phyloP scores from a whole-genome alignment of 2,329 filamentous ascomycete species.

The Beauveria sp. region DNA sequence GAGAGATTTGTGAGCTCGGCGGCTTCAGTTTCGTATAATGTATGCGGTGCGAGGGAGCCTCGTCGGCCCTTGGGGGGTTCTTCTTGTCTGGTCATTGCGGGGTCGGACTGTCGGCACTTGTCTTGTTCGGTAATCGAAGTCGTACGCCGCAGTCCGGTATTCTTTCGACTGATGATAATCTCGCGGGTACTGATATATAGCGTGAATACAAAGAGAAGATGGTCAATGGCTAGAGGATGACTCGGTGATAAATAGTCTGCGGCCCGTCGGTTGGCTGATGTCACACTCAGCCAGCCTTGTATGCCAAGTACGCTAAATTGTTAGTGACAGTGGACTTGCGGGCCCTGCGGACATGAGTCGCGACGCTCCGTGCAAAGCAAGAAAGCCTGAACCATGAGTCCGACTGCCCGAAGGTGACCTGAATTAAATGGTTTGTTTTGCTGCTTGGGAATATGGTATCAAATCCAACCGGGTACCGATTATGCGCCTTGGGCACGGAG shows the following conservation, averaged over 20 bases:
- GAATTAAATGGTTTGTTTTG: too few relatives aligned
- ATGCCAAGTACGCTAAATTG: neutral
- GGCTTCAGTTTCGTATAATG: conserved; percentile 20
- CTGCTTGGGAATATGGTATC: neutral
- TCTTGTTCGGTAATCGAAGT: neutral
- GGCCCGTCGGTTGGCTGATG: conserved; percentile 14
- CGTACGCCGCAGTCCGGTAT: neutral
- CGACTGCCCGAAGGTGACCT: neutral
- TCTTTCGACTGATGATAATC: neutral
- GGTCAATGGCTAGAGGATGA: neutral
- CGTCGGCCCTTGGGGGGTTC: neutral
- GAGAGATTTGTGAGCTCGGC: conserved; percentile 11
- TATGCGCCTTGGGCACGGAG: too few relatives aligned
- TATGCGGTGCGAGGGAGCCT: conserved; percentile 4
- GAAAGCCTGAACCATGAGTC: neutral
- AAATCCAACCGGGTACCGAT: neutral
- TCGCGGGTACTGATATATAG: neutral
- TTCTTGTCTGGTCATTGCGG: neutral
- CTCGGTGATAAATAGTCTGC: neutral
- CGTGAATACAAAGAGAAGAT: neutral
- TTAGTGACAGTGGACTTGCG: conserved; percentile 2
- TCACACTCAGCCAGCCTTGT: conserved; percentile 16
- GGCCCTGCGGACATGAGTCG: conserved; percentile 3
- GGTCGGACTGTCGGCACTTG: neutral
- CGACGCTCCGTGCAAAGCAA: neutral